Evolutionary conservation across 2,329 filamentous ascomycete genomes (phyloP).

Genomic region (Trichoderma sp.): DNA sequence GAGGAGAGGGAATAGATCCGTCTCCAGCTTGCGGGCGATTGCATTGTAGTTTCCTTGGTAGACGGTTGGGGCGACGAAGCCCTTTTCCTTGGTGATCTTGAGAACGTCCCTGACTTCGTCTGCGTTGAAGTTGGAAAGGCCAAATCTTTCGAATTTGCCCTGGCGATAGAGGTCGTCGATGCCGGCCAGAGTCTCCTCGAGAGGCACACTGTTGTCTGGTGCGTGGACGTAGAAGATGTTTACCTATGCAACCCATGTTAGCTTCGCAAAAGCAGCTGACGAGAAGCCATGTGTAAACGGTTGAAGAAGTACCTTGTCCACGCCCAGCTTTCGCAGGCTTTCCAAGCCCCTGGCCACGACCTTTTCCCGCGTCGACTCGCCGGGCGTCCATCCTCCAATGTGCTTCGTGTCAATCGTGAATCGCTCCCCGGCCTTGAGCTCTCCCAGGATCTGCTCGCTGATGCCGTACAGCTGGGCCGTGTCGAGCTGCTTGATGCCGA

Average conservation of each 20-base stretch:
- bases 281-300: too few relatives aligned
- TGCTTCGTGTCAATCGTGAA: conserved; percentile 24
- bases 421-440: neutral
- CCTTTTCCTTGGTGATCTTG: conserved; percentile 43
- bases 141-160: conserved; percentile 30
- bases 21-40: conserved; percentile 43
- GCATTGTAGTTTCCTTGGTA: conserved; percentile 50
- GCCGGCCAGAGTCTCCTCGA: conserved; percentile 15
- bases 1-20: conserved; percentile 44
- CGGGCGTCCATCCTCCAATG: neutral
- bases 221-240: conserved; percentile 24
- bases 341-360: neutral
- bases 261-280: neutral
- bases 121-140: conserved; percentile 48
- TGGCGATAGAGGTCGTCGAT: conserved; percentile 10
- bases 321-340: neutral
- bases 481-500: conserved; percentile 16
- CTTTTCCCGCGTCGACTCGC: neutral
- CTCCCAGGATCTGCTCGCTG: conserved; percentile 3
- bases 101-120: conserved; percentile 46
- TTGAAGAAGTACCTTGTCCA: neutral
- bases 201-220: neutral
- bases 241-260: neutral
- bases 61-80: conserved; percentile 45
- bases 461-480: conserved; percentile 19